Base-by-base conservation (phyloP, 805 yeast species). In the Myxozyma sirexii region DNA sequence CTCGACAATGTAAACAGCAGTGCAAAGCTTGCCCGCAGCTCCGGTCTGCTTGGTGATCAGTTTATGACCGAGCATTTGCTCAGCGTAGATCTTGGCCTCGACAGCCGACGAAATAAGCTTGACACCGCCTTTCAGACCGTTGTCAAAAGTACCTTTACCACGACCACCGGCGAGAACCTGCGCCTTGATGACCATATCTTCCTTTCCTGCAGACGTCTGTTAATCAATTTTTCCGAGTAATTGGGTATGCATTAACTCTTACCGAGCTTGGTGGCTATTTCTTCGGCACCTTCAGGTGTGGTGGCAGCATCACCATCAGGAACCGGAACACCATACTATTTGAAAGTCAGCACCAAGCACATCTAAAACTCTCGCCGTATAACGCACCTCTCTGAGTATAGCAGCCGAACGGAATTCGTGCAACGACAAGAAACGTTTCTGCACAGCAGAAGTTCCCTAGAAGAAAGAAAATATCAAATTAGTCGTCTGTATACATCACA, bases 91-190 rank as follows among this genome's bases (percentile, higher is more conserved):
- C 76, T 80, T 82, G 61, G 96, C 97, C 79, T 93, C 92, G 72
- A 87, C 87, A 45, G 97, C 85, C 59, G 92, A 80, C 59, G 86
- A 80, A 69, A 90, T 89, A 77, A 94, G 82, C 79, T 90, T 88
- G 71, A 94, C 97, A 81, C 99, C 99, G 53, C 97, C 96, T 79
- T 93, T 85, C 74, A 90, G 84, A 54, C 99, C 99, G 70, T 85
- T 86, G 79, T 92, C 97, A 68, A 94, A 92, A 77, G 90, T 92
- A 66, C 99, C 99, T 78, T 94, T 94, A 79, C 99, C 99, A 79
- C 99, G 87, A 74, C 99, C 99, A 79, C 99, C 99, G 60, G 99
- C 92, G 72, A 94, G 83, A 50, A 97, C 97, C 80, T 94, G 99
- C 63, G 99, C 99, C 81, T 94, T 94, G 76, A 94, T 82, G 65